phyloP scores from a whole-genome alignment of 1,284 basidiomycete genomes.

The Apiotrichum porosum region DNA sequence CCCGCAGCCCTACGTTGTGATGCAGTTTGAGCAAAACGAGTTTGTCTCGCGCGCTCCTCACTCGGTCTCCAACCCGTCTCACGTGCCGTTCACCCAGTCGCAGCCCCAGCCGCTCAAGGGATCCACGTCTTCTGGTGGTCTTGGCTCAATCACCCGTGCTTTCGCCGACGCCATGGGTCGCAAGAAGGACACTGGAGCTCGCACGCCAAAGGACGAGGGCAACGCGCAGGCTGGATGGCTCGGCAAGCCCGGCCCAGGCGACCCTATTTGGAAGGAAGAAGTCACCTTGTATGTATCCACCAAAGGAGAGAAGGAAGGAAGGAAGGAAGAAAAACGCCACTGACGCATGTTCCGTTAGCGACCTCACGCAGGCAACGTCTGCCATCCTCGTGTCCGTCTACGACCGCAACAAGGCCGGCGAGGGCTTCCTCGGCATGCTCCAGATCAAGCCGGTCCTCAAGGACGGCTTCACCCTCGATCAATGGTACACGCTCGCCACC shows the following conservation, averaged over 20 bases:
- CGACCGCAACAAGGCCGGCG: slow-evolving; percentile 75
- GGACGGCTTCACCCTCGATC: slow-evolving; percentile 91
- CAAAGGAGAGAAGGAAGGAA: too few species aligned
- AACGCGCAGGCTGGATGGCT: slow-evolving; percentile 24
- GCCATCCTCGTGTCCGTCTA: slow-evolving; percentile 85
- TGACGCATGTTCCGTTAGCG: slow-evolving; percentile 58
- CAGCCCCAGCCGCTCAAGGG: slow-evolving; percentile 33
- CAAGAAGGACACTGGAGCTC: slow-evolving; percentile 43
- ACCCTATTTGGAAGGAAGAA: slow-evolving; percentile 98
- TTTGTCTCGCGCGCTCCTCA: slow-evolving; percentile 86
- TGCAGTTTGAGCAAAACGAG: slow-evolving; percentile 98
- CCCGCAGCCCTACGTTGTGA: slow-evolving; percentile 84
- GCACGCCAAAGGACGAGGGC: slow-evolving; percentile 37
- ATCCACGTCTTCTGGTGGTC: slow-evolving; percentile 36
- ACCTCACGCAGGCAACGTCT: slow-evolving; percentile 89
- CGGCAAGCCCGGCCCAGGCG: slow-evolving; percentile 54
- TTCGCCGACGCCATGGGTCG: slow-evolving; percentile 52
- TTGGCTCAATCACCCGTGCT: slow-evolving; percentile 60
- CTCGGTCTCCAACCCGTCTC: slow-evolving; percentile 31
- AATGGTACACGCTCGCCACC: slow-evolving; percentile 83
- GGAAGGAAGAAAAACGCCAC: not conserved
- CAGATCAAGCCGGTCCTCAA: slow-evolving; percentile 85
- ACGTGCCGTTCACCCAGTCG: slow-evolving; percentile 42
- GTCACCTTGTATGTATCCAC: slow-evolving; percentile 77
- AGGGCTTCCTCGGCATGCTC: slow-evolving; percentile 84